These are phyloP conservation scores for Lachancea fermentati DNA, from an alignment of 805 yeast genomes.

Conservation along the genomic window DNA sequence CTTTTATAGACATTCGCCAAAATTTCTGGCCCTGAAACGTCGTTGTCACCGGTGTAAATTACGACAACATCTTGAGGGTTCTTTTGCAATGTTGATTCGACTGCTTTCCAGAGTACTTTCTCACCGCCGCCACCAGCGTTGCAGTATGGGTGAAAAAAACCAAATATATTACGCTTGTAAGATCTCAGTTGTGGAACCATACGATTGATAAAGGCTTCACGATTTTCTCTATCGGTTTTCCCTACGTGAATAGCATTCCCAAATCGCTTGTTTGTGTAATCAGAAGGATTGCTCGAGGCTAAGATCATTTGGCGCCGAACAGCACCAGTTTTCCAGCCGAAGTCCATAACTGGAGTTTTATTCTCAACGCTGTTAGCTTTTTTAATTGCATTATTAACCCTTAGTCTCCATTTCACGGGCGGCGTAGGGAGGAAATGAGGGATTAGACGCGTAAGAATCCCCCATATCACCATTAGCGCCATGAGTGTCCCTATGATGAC, in stretches of 20 bases:
- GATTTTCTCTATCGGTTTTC: constrained; percentile 7
- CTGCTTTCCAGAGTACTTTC: constrained; percentile 92
- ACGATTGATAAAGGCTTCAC: constrained; percentile 12
- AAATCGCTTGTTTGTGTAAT: constrained; percentile 17
- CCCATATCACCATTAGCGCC: neutral
- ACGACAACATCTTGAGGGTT: constrained; percentile 50
- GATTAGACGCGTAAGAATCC: constrained; percentile 5
- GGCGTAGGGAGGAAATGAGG: constrained; percentile 14
- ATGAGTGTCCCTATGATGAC: neutral
- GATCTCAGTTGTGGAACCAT: constrained; percentile 11
- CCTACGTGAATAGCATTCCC: constrained; percentile 7
- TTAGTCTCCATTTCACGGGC: constrained; percentile 16
- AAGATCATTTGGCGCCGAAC: constrained; percentile 36
- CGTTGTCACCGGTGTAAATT: constrained; percentile 66
- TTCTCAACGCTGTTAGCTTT: constrained; percentile 11
- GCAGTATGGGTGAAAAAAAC: constrained; percentile 93
- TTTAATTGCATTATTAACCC: constrained; percentile 16
- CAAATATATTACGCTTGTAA: constrained; percentile 43
- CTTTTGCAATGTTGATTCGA: constrained; percentile 55
- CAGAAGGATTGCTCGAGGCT: constrained; percentile 29
- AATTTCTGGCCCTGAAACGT: constrained; percentile 44
- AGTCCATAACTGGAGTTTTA: constrained; percentile 15
- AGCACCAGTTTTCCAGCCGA: constrained; percentile 27
- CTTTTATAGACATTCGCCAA: constrained; percentile 47
- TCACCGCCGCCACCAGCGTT: constrained; percentile 99